Evolutionary conservation across 148 eudicot species (phyloP).

Genomic region (Polygonum maritimum): DNA sequence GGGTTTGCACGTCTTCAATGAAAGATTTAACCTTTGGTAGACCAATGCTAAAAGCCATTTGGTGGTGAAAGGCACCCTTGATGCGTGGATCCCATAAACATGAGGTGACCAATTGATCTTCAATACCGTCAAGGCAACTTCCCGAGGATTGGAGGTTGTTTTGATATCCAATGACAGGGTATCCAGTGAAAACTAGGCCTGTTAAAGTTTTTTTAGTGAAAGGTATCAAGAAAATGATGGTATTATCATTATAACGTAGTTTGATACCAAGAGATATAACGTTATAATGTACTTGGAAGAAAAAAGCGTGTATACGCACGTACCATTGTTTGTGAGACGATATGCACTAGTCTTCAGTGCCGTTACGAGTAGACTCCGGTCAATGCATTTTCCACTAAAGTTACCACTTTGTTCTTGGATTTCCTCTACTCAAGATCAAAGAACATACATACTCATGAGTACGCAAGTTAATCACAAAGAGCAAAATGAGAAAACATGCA

Average conservation of each 20-base stretch:
- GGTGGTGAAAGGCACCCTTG: slow-evolving; percentile 41
- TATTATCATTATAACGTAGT: too few relatives aligned
- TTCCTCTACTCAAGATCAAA: slow-evolving; percentile 32
- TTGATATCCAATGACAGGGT: slow-evolving; percentile 65
- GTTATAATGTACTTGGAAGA: not conserved
- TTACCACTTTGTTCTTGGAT: slow-evolving; percentile 29
- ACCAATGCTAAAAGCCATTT: slow-evolving; percentile 42
- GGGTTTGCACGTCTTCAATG: slow-evolving; percentile 59
- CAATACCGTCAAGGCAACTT: slow-evolving; percentile 38
- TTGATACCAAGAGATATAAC: not conserved
- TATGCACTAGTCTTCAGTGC: slow-evolving; percentile 20
- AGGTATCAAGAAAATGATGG: not conserved
- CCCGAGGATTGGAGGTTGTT: slow-evolving; percentile 71
- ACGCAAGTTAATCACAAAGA: not conserved
- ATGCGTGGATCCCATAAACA: slow-evolving; percentile 72
- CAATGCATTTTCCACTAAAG: slow-evolving; percentile 36
- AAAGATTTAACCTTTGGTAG: slow-evolving; percentile 46
- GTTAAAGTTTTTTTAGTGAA: not conserved
- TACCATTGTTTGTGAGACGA: slow-evolving; percentile 63
- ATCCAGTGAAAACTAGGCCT: slow-evolving; percentile 47
- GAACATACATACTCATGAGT: not conserved
- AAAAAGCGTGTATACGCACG: slow-evolving; percentile 1
- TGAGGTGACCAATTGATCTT: slow-evolving; percentile 21
- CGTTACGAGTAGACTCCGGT: slow-evolving; percentile 15
- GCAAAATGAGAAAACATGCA: not conserved